A percentile compares a stretch with the other conserved stretches of the same genome.
phyloP scores from a whole-genome alignment of 176 grass and related monocot species.

The Urochloa ruziziensis region DNA sequence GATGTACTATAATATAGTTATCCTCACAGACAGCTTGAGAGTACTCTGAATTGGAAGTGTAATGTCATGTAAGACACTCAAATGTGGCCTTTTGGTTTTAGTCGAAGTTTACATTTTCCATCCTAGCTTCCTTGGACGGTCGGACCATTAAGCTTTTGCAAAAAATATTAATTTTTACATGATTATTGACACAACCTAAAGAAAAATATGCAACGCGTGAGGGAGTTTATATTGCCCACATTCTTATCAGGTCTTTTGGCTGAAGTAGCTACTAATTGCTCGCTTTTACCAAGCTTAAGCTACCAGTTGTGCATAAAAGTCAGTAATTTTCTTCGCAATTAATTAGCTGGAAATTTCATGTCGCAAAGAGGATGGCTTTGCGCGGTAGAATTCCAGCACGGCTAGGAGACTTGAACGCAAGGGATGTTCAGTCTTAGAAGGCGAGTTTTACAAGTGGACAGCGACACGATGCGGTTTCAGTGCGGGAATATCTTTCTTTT shows the following conservation, averaged over 20 bases:
- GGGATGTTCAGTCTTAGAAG: slow-evolving; percentile 49
- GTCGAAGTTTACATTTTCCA: not conserved
- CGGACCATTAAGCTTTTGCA: not conserved
- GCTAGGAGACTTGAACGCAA: slow-evolving; percentile 58
- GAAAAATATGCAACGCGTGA: not conserved
- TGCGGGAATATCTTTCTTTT: not conserved
- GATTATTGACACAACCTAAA: not conserved
- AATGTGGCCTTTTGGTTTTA: not conserved
- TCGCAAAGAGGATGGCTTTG: not conserved
- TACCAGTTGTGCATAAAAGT: not conserved
- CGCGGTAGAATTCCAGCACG: not conserved
- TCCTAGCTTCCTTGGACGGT: not conserved
- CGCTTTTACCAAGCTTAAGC: not conserved
- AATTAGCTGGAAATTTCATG: not conserved
- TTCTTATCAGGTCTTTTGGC: not conserved
- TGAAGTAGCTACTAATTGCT: not conserved
- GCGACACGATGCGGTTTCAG: not conserved
- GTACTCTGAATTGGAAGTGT: slow-evolving; percentile 5
- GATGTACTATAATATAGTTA: slow-evolving; percentile 14
- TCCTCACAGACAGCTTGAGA: slow-evolving; percentile 12
- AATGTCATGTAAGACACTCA: slow-evolving; percentile 18
- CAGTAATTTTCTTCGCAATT: not conserved
- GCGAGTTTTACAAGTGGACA: slow-evolving; percentile 51
- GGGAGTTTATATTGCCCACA: not conserved
- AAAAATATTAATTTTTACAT: not conserved